Evolutionary conservation across 2,329 filamentous ascomycete genomes (phyloP).

Genomic region (Arthrobotrys pseudoclavata): DNA sequence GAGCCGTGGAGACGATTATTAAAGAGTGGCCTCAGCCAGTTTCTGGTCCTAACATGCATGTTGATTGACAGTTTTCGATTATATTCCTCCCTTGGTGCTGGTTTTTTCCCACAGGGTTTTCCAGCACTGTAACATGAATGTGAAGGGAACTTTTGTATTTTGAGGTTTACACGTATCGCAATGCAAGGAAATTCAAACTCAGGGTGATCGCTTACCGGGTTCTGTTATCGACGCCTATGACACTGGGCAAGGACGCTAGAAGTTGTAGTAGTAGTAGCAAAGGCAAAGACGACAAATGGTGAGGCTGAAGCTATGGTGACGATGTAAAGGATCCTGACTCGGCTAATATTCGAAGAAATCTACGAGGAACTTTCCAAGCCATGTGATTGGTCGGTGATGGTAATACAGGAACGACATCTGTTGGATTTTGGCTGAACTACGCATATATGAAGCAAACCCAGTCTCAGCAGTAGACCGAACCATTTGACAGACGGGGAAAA

Average conservation of each 20-base stretch:
- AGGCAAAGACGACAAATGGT: too few species aligned
- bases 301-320: too few species aligned
- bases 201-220: too few species aligned
- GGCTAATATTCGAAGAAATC: too few species aligned
- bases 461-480: background rate
- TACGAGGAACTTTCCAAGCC: too few species aligned
- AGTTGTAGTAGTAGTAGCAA: too few species aligned
- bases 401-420: too few species aligned
- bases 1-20: constrained; percentile 88
- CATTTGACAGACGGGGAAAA: too few species aligned
- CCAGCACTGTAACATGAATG: constrained; percentile 9
- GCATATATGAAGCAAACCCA: background rate
- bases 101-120: constrained; percentile 1
- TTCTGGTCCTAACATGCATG: background rate
- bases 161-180: background rate
- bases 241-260: too few species aligned
- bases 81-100: constrained; percentile 3
- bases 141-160: constrained; percentile 1
- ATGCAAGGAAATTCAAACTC: background rate
- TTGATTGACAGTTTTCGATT: background rate
- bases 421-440: background rate
- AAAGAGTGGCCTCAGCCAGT: constrained; percentile 62
- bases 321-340: too few species aligned
- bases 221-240: too few species aligned
- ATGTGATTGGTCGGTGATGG: too few species aligned